A percentile compares a stretch with the other conserved stretches of the same genome.
Evolutionary conservation across 352 stramenopile genomes (phyloP).

Genomic region (Globisporangium nodosum): DNA sequence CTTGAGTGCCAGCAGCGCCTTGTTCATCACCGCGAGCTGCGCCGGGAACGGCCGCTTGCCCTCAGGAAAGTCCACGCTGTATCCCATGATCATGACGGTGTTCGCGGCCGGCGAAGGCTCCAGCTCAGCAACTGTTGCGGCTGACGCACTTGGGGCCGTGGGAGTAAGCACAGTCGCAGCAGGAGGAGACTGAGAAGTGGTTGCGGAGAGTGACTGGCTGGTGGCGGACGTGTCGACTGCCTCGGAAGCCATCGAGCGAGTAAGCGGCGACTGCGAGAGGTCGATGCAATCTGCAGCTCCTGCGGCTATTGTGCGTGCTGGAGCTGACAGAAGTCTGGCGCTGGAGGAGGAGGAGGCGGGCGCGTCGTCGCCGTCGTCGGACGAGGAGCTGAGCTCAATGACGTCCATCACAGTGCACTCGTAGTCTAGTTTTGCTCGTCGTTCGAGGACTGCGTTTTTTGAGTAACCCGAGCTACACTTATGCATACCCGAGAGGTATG

Average conservation of each 20-base stretch:
- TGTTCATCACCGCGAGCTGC: slow-evolving; percentile 86
- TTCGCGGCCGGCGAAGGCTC: slow-evolving; percentile 5
- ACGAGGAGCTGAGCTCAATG: not conserved
- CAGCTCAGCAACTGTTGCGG: not conserved
- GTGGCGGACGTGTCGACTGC: too few relatives aligned
- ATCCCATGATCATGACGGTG: slow-evolving; percentile 79
- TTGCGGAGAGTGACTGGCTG: not conserved
- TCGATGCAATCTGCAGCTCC: not conserved
- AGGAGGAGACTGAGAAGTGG: too few relatives aligned
- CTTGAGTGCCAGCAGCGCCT: slow-evolving; percentile 77
- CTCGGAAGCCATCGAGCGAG: not conserved
- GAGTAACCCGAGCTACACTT: too few relatives aligned
- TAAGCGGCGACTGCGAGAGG: not conserved
- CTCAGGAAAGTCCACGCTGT: slow-evolving; percentile 68
- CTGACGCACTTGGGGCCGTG: not conserved
- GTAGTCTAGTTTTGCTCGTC: too few relatives aligned
- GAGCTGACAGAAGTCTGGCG: too few relatives aligned
- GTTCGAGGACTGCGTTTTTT: too few relatives aligned
- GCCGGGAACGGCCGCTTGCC: slow-evolving; percentile 82
- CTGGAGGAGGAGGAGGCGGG: not conserved
- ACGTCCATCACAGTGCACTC: not conserved
- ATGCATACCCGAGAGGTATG: too few relatives aligned
- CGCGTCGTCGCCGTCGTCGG: not conserved
- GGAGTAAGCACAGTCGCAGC: not conserved
- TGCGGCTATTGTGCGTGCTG: not conserved